These are phyloP conservation scores for Pythium scleroteichum DNA, from an alignment of 352 stramenopile species.

Conservation along the genomic window DNA sequence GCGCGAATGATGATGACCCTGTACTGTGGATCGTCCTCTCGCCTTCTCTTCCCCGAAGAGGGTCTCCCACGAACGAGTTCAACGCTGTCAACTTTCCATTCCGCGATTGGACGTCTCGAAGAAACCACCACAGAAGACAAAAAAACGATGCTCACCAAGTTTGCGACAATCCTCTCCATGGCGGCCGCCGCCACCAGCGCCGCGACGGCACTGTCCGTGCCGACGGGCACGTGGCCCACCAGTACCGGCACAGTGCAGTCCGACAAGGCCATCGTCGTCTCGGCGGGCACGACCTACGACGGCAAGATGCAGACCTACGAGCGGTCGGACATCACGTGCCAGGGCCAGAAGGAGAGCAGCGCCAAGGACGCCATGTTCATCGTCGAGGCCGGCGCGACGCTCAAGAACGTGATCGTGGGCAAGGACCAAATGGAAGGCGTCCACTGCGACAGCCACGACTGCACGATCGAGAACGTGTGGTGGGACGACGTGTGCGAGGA, in stretches of 20 bases:
- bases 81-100: background rate
- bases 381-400: conserved; percentile 42
- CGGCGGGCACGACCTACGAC: conserved; percentile 45
- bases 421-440: conserved; percentile 53
- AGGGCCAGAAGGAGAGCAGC: conserved; percentile 31
- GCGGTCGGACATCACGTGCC: conserved; percentile 44
- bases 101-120: background rate
- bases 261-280: conserved; percentile 34
- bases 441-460: conserved; percentile 34
- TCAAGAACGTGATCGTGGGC: conserved; percentile 66
- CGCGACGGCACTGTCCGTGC: conserved; percentile 11
- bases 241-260: conserved; percentile 27
- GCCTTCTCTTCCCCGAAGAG: no score
- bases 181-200: background rate
- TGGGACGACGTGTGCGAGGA: conserved; percentile 58
- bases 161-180: conserved; percentile 1
- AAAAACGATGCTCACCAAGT: conserved; percentile 14
- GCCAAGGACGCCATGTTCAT: conserved; percentile 34
- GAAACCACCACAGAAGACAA: background rate
- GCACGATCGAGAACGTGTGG: conserved; percentile 54
- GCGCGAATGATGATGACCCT: no score
- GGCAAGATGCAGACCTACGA: conserved; percentile 60
- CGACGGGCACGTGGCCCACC: conserved; percentile 29
- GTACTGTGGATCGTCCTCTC: no score
- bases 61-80: no score